These are phyloP conservation scores for Cercophora samala DNA, from an alignment of 495 filamentous ascomycete species.

Conservation along the genomic window DNA sequence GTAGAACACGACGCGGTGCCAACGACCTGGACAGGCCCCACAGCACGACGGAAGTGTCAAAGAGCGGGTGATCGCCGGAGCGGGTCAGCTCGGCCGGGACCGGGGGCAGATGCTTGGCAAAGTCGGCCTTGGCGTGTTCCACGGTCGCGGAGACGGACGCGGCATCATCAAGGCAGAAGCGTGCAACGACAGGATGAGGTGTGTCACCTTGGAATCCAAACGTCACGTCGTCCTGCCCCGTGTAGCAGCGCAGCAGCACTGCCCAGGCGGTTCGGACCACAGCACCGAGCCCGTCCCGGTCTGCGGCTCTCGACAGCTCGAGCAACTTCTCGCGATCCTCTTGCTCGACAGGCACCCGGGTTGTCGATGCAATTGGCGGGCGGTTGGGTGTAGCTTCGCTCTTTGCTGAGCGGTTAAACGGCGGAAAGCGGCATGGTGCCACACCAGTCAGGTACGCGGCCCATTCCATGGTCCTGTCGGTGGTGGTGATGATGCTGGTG, in stretches of 20 bases:
- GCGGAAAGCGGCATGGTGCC: slow-evolving; percentile 23
- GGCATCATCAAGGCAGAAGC: slow-evolving; percentile 15
- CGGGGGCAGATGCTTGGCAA: slow-evolving; percentile 1
- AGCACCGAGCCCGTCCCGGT: slow-evolving; percentile 14
- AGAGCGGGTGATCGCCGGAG: slow-evolving; percentile 3
- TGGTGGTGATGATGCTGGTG: slow-evolving; percentile 7
- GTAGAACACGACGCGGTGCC: slow-evolving; percentile 9
- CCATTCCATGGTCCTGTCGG: slow-evolving; percentile 12
- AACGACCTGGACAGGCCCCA: slow-evolving; percentile 12
- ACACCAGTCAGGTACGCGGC: slow-evolving; percentile 10
- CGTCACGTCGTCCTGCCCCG: slow-evolving; percentile 26
- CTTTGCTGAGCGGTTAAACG: slow-evolving; percentile 14
- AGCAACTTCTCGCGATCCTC: slow-evolving; percentile 9
- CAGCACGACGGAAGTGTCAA: slow-evolving; percentile 19
- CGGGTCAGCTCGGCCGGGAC: slow-evolving; percentile 11
- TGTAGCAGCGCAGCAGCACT: slow-evolving; percentile 26
- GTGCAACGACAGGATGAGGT: slow-evolving; percentile 12
- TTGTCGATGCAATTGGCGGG: slow-evolving; percentile 9
- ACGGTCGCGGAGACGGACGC: slow-evolving; percentile 12
- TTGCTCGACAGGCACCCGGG: slow-evolving; percentile 18
- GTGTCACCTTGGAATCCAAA: slow-evolving; percentile 21
- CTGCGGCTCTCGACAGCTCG: slow-evolving; percentile 12
- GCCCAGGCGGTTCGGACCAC: slow-evolving; percentile 26
- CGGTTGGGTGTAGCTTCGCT: not conserved
- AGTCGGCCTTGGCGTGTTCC: slow-evolving; percentile 9